phyloP scores from a whole-genome alignment of 2,329 filamentous ascomycete genomes.

The Purpureocillium takamizusanense region DNA sequence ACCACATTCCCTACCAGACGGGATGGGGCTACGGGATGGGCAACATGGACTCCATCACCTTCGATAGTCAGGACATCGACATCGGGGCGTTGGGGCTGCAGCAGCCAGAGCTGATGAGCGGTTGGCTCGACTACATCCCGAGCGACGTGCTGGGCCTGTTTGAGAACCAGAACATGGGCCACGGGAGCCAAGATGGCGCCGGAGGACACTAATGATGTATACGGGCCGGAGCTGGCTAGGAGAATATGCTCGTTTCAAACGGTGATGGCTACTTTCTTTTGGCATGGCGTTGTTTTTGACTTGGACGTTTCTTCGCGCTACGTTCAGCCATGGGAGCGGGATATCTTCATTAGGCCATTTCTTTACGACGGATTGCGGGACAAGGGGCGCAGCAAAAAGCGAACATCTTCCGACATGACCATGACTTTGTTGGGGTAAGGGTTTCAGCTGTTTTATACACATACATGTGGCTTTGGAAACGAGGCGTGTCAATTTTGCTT shows the following conservation, averaged over 20 bases:
- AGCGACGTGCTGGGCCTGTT: constrained; percentile 54
- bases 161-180: constrained; percentile 24
- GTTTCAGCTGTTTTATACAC: too few relatives aligned
- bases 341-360: not conserved
- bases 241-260: too few relatives aligned
- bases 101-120: constrained; percentile 56
- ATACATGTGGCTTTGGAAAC: too few relatives aligned
- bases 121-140: constrained; percentile 66
- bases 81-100: constrained; percentile 54
- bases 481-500: too few relatives aligned
- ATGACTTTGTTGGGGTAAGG: too few relatives aligned
- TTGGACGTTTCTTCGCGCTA: too few relatives aligned
- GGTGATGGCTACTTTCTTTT: not conserved
- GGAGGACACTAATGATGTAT: not conserved
- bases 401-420: too few relatives aligned
- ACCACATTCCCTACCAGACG: constrained; percentile 17
- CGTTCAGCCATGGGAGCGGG: too few relatives aligned
- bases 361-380: not conserved
- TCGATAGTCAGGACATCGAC: constrained; percentile 70
- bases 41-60: constrained; percentile 50
- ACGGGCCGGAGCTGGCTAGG: too few relatives aligned
- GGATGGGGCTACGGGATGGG: constrained; percentile 21
- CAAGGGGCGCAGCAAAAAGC: too few relatives aligned
- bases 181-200: constrained; percentile 8
- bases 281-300: not conserved